These are phyloP conservation scores for Sporothrix mexicana DNA, from an alignment of 2,329 filamentous ascomycete genomes.

Conservation along the genomic window DNA sequence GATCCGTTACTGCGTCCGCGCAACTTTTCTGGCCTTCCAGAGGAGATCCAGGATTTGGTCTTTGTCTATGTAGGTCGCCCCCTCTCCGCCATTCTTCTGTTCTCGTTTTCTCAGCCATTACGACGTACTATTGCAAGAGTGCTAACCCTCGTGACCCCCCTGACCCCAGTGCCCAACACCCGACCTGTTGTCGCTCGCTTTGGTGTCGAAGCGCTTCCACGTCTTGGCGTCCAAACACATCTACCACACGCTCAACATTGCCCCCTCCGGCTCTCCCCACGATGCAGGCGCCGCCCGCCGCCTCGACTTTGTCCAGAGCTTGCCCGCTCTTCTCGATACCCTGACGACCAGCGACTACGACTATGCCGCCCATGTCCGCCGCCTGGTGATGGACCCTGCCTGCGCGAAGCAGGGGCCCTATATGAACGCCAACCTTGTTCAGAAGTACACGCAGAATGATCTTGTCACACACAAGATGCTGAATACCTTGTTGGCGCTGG, in stretches of 20 bases:
- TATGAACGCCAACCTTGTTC: constrained; percentile 56
- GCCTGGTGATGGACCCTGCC: not conserved
- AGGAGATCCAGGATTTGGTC: too few species aligned
- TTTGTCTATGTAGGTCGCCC: too few species aligned
- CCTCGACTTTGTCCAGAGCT: not conserved
- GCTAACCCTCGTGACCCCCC: too few species aligned
- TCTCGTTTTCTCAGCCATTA: too few species aligned
- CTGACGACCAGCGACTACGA: constrained; percentile 4
- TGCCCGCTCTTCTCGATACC: not conserved
- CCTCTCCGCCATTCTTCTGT: too few species aligned
- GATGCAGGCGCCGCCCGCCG: not conserved
- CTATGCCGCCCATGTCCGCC: constrained; percentile 1
- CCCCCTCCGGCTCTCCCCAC: not conserved
- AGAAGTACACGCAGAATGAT: constrained; percentile 38
- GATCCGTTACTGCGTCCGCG: too few species aligned
- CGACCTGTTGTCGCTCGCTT: not conserved
- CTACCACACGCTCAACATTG: not conserved
- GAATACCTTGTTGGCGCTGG: constrained; percentile 64
- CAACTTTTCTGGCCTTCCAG: too few species aligned
- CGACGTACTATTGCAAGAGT: too few species aligned
- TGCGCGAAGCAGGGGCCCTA: not conserved
- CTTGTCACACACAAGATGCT: constrained; percentile 67
- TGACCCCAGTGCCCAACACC: not conserved
- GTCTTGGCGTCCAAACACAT: not conserved
- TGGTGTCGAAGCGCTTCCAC: not conserved